These are phyloP conservation scores for Xylaria scruposa DNA, from an alignment of 495 filamentous ascomycete genomes.

Conservation along the genomic window DNA sequence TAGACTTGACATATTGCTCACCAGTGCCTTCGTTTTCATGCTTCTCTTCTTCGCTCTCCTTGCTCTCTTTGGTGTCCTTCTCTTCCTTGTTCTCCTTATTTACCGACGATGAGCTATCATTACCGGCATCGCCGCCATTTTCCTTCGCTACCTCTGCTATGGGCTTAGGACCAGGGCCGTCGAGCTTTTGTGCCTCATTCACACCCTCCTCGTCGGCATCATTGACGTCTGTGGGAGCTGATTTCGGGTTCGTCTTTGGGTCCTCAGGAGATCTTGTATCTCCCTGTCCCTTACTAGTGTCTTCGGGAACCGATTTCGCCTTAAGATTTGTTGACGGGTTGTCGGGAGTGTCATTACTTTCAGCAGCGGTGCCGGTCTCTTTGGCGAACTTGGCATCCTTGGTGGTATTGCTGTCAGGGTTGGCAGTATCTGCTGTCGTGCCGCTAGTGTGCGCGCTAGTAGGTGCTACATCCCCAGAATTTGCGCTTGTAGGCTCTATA, in stretches of 20 bases:
- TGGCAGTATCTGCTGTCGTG: not conserved
- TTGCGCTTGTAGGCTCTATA: conserved; percentile 31
- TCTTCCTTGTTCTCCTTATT: conserved; percentile 4
- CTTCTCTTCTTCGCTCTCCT: conserved; percentile 44
- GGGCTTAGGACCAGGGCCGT: conserved; percentile 52
- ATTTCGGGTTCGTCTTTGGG: conserved; percentile 40
- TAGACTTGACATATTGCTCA: conserved; percentile 61
- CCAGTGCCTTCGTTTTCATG: conserved; percentile 53
- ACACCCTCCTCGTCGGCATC: conserved; percentile 39
- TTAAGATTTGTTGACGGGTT: conserved; percentile 38
- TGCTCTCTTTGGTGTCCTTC: conserved; percentile 23
- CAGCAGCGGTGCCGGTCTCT: conserved; percentile 31
- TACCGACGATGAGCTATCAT: conserved; percentile 5
- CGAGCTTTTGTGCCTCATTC: conserved; percentile 43
- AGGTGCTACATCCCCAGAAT: conserved; percentile 7
- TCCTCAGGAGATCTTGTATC: conserved; percentile 46
- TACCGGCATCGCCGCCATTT: conserved; percentile 50
- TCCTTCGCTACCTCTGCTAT: conserved; percentile 49
- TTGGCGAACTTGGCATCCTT: conserved; percentile 36
- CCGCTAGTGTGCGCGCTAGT: conserved; percentile 14
- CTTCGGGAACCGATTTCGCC: conserved; percentile 31
- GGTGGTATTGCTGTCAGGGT: conserved; percentile 3
- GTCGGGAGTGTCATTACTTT: conserved; percentile 30
- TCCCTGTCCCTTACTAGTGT: conserved; percentile 46
- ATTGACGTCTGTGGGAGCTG: conserved; percentile 39